Evolutionary conservation across 2,329 filamentous ascomycete genomes (phyloP), one percentile per base, ranked within the genome.

Genomic region (Aspergillus alliaceus): DNA sequence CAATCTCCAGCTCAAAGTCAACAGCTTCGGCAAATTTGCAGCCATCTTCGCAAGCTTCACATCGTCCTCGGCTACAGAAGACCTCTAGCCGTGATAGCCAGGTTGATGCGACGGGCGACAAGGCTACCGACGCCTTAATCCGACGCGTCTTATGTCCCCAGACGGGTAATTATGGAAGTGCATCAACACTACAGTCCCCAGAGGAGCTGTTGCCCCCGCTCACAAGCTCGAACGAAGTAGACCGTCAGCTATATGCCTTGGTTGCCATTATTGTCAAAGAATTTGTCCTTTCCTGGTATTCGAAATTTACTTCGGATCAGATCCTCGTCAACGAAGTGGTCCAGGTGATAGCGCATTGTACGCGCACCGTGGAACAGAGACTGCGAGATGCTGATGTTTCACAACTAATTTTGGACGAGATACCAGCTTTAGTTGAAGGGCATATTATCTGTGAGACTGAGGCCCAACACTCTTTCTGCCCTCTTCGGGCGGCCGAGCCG

Each of bases 261-360:
- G 87, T 99, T 59, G 90, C 95, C 52, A 89, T 98, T 58, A 86
- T 98, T 60, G 82, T 97, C 66, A 87, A 90, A 68, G 92, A 97
- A 63, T 96, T 92, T 72, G 90, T 99, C 35, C 88, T 95, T 73
- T 87, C 86, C 31, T 99, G 95, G 95, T 99, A 99, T 79, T 83
- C 82, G 63, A 93, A 89, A 73, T 95, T 99, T 73, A 97, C 93
- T 1, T 86, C 91, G 3, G 93, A 99, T 75, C 90, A 93, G 71
- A 83, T 86, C 12, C 96, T 99, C 70, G 87, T 95, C 59, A 88
- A 89, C 64, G 93, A 97, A 77, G 84, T 97, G 57, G 82, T 98
- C 53, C 90, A 91, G 69, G 88, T 96, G 64, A 90, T 98, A 68
- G 95, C 93, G 39, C 93, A 98, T 75, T 95, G 90, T 74, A 96